These are phyloP conservation scores for Sonneratia alba DNA, from an alignment of 345 rosid species.

Conservation along the genomic window DNA sequence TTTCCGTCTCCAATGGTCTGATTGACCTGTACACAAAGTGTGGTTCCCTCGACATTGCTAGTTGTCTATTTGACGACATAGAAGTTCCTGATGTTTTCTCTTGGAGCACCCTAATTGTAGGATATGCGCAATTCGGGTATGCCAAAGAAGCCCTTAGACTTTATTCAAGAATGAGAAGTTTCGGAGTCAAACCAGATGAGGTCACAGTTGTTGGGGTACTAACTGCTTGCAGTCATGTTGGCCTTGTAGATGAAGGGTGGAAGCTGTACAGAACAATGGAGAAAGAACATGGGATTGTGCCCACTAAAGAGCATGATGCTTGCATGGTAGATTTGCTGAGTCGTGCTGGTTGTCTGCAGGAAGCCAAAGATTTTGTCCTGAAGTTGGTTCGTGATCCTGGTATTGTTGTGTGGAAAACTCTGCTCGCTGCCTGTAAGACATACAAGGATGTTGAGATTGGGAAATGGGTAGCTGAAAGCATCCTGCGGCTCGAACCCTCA, in stretches of 20 bases:
- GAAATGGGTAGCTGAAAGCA: conserved; percentile 47
- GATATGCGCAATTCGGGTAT: conserved; percentile 66
- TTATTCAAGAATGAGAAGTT: conserved; percentile 44
- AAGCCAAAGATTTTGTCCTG: conserved; percentile 51
- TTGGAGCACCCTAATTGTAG: conserved; percentile 64
- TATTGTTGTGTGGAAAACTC: conserved; percentile 55
- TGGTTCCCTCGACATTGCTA: conserved; percentile 48
- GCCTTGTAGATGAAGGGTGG: conserved; percentile 60
- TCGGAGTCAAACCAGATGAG: conserved; percentile 43
- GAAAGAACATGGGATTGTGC: conserved; percentile 32
- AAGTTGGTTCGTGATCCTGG: conserved; percentile 47
- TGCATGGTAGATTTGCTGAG: conserved; percentile 72
- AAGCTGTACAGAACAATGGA: conserved; percentile 41
- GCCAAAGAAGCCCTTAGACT: conserved; percentile 57
- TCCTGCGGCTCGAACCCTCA: conserved; percentile 49
- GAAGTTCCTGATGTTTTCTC: conserved; percentile 51
- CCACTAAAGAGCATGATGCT: conserved; percentile 57
- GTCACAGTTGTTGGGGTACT: conserved; percentile 54
- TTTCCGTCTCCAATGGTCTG: conserved; percentile 41
- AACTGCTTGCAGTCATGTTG: conserved; percentile 71
- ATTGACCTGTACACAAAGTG: conserved; percentile 72
- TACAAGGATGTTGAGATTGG: conserved; percentile 52
- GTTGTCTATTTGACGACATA: conserved; percentile 39
- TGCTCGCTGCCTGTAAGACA: conserved; percentile 66
- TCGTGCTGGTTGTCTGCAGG: conserved; percentile 58